These are phyloP conservation scores for Tilletia setariae DNA, from an alignment of 1,284 basidiomycete species.

Conservation along the genomic window DNA sequence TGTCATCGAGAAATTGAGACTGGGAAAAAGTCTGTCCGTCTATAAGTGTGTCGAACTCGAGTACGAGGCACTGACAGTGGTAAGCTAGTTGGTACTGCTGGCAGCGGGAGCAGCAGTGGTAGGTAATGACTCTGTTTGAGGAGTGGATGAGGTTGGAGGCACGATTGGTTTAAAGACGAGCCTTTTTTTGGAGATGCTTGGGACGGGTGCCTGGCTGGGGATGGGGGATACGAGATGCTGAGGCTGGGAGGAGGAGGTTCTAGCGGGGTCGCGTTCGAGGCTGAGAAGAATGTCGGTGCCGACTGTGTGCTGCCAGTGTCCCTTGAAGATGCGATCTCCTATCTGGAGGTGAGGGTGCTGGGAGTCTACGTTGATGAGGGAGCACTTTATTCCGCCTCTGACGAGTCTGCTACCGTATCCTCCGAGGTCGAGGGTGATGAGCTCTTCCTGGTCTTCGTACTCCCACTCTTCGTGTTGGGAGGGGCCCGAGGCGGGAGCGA, in stretches of 20 bases:
- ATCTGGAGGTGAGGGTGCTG: neutral
- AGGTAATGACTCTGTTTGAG: neutral
- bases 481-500: too few relatives aligned
- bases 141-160: neutral
- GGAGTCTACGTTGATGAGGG: conserved; percentile 3
- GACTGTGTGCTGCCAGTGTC: neutral
- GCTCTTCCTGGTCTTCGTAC: neutral
- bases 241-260: neutral
- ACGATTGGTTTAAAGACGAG: neutral
- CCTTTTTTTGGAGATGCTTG: neutral
- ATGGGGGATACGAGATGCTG: conserved; percentile 10
- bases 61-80: too few relatives aligned
- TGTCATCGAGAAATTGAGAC: too few relatives aligned
- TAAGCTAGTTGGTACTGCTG: neutral
- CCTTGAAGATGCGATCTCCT: conserved; percentile 5
- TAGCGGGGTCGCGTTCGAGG: neutral
- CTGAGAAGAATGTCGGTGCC: conserved; percentile 11
- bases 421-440: conserved; percentile 14
- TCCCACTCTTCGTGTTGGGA: conserved; percentile 3
- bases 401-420: neutral
- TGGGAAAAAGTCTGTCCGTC: too few relatives aligned
- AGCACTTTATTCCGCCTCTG: neutral
- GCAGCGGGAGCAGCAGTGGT: neutral
- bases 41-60: too few relatives aligned
- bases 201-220: neutral